A percentile compares a stretch with the other conserved stretches of the same genome.
phyloP scores from a whole-genome alignment of 331 rosid genomes.

The Saraca asoca region DNA sequence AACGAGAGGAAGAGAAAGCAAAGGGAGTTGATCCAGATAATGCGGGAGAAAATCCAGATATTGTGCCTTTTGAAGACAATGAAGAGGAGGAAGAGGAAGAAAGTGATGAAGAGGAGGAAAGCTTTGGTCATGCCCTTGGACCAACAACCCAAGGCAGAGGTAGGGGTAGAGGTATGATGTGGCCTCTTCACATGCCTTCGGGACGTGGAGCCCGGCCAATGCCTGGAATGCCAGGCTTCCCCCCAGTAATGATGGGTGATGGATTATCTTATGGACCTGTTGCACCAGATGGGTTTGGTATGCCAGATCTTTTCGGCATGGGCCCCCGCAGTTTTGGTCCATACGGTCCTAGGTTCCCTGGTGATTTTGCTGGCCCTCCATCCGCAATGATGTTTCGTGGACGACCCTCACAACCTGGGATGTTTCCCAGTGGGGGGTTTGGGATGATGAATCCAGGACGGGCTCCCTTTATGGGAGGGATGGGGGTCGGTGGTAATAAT shows the following conservation, averaged over 20 bases:
- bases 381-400: slow-evolving; percentile 94
- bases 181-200: slow-evolving; percentile 95
- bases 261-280: slow-evolving; percentile 87
- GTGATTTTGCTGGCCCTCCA: slow-evolving; percentile 77
- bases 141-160: slow-evolving; percentile 83
- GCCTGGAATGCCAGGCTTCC: slow-evolving; percentile 88
- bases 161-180: slow-evolving; percentile 93
- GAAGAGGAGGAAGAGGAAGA: slow-evolving; percentile 99
- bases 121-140: slow-evolving; percentile 63
- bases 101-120: slow-evolving; percentile 97
- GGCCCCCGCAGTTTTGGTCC: slow-evolving; percentile 86
- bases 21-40: slow-evolving; percentile 91
- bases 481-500: slow-evolving; percentile 77
- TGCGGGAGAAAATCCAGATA: slow-evolving; percentile 91
- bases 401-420: slow-evolving; percentile 86
- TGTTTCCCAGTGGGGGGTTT: slow-evolving; percentile 86
- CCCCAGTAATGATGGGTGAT: slow-evolving; percentile 94
- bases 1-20: slow-evolving; percentile 98
- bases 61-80: slow-evolving; percentile 97
- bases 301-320: slow-evolving; percentile 87
- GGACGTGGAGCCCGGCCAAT: slow-evolving; percentile 92
- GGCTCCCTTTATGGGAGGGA: slow-evolving; percentile 89
- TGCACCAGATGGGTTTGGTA: slow-evolving; percentile 85
- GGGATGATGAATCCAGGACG: slow-evolving; percentile 99
- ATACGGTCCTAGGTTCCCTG: slow-evolving; percentile 85